Conservation (phyloP, 2,329 filamentous ascomycete genomes). For the Colletotrichum sp. region DNA sequence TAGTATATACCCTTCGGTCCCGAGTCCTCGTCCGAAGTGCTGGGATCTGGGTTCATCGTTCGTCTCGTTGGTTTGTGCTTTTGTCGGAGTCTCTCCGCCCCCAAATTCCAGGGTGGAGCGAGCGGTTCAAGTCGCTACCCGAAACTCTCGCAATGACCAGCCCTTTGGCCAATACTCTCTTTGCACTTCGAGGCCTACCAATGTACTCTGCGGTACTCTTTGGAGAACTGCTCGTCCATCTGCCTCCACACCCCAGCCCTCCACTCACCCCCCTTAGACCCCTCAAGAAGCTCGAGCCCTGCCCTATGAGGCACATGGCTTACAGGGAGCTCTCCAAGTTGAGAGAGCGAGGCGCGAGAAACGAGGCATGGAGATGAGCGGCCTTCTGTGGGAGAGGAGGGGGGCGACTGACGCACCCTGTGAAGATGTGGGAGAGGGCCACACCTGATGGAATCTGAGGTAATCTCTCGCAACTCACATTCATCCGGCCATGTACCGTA, state of each 20-base stretch:
- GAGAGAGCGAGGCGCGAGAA: background rate
- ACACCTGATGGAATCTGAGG: background rate
- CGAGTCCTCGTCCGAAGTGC: constrained; percentile 10
- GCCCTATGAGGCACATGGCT: constrained; percentile 14
- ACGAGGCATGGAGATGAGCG: background rate
- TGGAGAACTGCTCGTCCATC: background rate
- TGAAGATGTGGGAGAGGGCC: background rate
- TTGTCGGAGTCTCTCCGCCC: constrained; percentile 11
- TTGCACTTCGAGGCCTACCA: background rate
- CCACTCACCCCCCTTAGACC: background rate
- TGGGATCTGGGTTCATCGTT: background rate
- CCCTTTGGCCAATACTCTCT: background rate
- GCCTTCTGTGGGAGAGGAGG: background rate
- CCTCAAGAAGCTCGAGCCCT: background rate
- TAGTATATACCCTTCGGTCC: background rate
- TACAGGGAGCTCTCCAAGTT: background rate
- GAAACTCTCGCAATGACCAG: constrained; percentile 17
- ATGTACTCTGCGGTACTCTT: background rate
- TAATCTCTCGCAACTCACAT: constrained; percentile 2
- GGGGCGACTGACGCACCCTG: background rate
- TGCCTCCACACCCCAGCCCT: background rate
- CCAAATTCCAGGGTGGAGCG: constrained; percentile 7
- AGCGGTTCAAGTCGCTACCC: constrained; percentile 16
- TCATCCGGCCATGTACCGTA: background rate
- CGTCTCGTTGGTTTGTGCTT: background rate